Percentiles rank a stretch among this genome's conserved stretches.
Conservation (phyloP, 306 rosid species). For the Macrotyloma uniflorum region DNA sequence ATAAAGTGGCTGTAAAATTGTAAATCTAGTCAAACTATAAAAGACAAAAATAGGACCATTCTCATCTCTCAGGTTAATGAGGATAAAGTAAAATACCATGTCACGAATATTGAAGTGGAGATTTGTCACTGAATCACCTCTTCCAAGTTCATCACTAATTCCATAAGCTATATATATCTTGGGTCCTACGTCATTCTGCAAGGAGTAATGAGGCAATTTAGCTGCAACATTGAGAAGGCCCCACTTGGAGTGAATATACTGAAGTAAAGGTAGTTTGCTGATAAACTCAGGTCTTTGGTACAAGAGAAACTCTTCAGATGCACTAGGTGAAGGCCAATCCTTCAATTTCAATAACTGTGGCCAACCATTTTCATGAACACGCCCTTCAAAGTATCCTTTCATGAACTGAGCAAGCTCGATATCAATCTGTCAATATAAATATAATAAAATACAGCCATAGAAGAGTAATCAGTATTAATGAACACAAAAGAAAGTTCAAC, state of each 20-base stretch:
- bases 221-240: constrained; percentile 99
- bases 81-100: constrained; percentile 71
- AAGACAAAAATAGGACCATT: constrained; percentile 15
- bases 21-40: constrained; percentile 6
- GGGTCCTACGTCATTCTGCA: constrained; percentile 97
- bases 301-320: constrained; percentile 91
- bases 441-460: constrained; percentile 27
- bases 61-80: constrained; percentile 22
- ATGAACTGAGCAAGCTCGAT: constrained; percentile 80
- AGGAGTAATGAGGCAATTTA: constrained; percentile 96
- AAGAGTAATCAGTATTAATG: neutral
- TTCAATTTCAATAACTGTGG: constrained; percentile 84
- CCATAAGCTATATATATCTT: constrained; percentile 91
- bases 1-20: neutral
- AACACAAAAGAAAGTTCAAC: constrained; percentile 31
- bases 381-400: constrained; percentile 77
- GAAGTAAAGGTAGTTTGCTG: constrained; percentile 90
- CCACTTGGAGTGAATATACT: constrained; percentile 97
- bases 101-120: constrained; percentile 93
- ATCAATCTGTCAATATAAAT: constrained; percentile 63
- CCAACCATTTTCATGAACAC: constrained; percentile 66
- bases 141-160: constrained; percentile 65
- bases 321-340: constrained; percentile 97
- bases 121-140: constrained; percentile 78
- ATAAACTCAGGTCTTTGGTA: constrained; percentile 96